A percentile compares a stretch with the other conserved stretches of the same genome.
Evolutionary conservation across 768 basidiomycete genomes (phyloP).

Genomic region (Phylloporus arenicola): DNA sequence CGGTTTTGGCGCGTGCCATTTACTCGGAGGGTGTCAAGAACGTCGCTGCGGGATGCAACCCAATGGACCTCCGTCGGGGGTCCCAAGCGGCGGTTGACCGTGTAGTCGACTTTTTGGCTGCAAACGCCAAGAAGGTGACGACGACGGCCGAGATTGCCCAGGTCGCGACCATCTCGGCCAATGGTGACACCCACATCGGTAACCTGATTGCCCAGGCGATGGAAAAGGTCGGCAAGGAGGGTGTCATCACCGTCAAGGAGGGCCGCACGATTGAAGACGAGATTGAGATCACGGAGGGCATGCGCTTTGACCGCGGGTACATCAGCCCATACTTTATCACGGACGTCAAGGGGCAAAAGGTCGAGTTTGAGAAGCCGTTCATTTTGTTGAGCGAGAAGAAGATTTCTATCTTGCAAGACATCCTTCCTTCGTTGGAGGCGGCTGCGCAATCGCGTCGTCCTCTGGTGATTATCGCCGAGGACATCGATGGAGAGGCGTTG

Average conservation of each 20-base stretch:
- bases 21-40: constrained; percentile 99
- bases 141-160: constrained; percentile 97
- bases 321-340: constrained; percentile 99
- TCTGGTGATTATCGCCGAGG: constrained; percentile 94
- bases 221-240: constrained; percentile 99
- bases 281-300: constrained; percentile 99
- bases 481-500: constrained; percentile 95
- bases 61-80: constrained; percentile 99
- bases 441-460: constrained; percentile 83
- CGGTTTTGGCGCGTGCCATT: constrained; percentile 94
- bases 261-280: constrained; percentile 97
- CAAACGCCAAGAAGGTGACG: constrained; percentile 89
- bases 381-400: constrained; percentile 97
- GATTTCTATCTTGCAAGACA: constrained; percentile 90
- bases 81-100: constrained; percentile 95
- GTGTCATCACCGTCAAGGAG: constrained; percentile 99
- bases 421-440: constrained; percentile 84
- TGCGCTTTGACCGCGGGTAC: constrained; percentile 99
- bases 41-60: constrained; percentile 98
- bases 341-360: constrained; percentile 93
- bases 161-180: constrained; percentile 92
- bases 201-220: constrained; percentile 96
- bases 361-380: constrained; percentile 94
- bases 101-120: constrained; percentile 85
- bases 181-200: constrained; percentile 82